Conservation (phyloP, 331 rosid genomes). For the Telfairia occidentalis region DNA sequence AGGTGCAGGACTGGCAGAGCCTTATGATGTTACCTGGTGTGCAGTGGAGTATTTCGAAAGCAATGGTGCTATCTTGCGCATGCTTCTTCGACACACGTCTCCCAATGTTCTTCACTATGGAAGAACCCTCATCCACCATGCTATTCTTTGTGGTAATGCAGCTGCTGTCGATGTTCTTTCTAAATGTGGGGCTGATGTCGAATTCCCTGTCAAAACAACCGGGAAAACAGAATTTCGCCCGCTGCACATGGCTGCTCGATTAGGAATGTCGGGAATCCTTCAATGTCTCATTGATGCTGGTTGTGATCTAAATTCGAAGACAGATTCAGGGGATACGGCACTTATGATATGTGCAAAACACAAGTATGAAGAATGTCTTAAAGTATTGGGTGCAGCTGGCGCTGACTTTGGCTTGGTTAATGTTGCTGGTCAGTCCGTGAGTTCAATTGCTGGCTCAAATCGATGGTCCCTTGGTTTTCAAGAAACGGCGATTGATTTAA, state of each 20-base stretch:
- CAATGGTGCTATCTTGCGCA: conserved; percentile 54
- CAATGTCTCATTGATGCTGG: conserved; percentile 59
- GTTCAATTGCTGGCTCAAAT: conserved; percentile 49
- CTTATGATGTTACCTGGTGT: conserved; percentile 73
- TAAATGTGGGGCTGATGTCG: conserved; percentile 47
- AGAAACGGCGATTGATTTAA: conserved; percentile 35
- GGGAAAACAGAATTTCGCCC: conserved; percentile 45
- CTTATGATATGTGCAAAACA: conserved; percentile 58
- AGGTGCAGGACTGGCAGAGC: conserved; percentile 93
- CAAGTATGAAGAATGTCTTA: conserved; percentile 55
- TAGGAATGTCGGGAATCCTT: conserved; percentile 45
- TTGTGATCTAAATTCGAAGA: conserved; percentile 53
- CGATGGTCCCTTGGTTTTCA: conserved; percentile 64
- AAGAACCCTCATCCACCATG: conserved; percentile 83
- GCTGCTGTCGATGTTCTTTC: conserved; percentile 54
- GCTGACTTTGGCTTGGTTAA: conserved; percentile 81
- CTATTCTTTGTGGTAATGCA: conserved; percentile 63
- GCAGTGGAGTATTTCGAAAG: conserved; percentile 91
- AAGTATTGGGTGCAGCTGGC: conserved; percentile 48
- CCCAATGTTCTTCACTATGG: conserved; percentile 34
- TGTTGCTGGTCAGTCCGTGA: conserved; percentile 45
- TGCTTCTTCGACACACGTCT: conserved; percentile 48
- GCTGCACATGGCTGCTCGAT: conserved; percentile 82
- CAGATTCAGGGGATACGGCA: conserved; percentile 68
- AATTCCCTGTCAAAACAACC: conserved; percentile 44